phyloP scores from a whole-genome alignment of 2,329 filamentous ascomycete genomes.

The Xylariaceae sp. region DNA sequence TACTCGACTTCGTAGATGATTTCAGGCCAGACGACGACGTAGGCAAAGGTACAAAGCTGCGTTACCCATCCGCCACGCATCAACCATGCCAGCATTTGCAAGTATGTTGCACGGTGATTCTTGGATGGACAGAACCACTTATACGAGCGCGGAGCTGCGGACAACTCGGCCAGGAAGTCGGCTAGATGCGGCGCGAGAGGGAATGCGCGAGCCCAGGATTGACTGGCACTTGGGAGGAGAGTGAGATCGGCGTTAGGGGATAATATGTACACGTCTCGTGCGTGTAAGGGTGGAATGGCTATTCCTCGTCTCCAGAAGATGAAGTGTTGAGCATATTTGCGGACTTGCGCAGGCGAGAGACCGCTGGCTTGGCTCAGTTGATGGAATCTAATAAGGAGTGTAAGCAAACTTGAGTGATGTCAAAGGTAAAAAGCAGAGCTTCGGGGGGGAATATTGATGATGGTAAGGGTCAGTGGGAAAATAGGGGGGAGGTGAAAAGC shows the following conservation, averaged over 20 bases:
- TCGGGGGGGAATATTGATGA: too few species aligned
- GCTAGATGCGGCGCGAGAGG: constrained; percentile 76
- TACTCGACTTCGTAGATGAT: constrained; percentile 76
- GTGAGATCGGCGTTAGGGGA: constrained; percentile 81
- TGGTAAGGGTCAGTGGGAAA: background rate
- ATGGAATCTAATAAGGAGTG: constrained; percentile 42
- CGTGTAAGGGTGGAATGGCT: constrained; percentile 83
- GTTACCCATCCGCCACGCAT: constrained; percentile 91
- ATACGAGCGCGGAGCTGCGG: constrained; percentile 74
- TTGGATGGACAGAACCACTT: constrained; percentile 80
- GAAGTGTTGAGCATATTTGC: constrained; percentile 84
- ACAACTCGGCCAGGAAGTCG: constrained; percentile 81
- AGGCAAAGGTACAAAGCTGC: constrained; percentile 85
- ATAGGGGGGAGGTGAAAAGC: background rate
- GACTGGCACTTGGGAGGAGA: constrained; percentile 62
- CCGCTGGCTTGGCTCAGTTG: constrained; percentile 67
- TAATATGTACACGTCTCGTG: constrained; percentile 83
- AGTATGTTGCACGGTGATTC: constrained; percentile 79
- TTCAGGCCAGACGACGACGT: constrained; percentile 77
- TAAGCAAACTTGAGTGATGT: background rate
- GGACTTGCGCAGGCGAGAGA: constrained; percentile 73
- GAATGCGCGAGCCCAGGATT: constrained; percentile 71
- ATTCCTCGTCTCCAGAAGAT: constrained; percentile 94
- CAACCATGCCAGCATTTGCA: constrained; percentile 89
- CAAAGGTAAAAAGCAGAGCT: too few species aligned